phyloP scores from a whole-genome alignment of 108 stramenopile species.

The Cyclostephanos invisitatus region DNA sequence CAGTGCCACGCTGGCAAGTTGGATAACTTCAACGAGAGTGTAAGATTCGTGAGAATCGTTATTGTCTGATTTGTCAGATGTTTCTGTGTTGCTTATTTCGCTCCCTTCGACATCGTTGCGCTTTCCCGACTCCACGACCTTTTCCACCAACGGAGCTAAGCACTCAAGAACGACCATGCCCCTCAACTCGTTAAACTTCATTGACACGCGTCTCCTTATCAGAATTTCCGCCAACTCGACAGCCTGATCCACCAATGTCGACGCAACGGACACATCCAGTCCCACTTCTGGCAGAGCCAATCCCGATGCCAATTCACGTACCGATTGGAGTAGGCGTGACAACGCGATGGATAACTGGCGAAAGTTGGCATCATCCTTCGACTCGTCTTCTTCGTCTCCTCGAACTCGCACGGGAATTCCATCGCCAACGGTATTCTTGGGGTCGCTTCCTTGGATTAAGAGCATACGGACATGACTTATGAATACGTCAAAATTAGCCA shows the following conservation, averaged over 20 bases:
- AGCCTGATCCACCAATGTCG: slow-evolving; percentile 72
- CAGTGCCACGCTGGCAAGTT: slow-evolving; percentile 69
- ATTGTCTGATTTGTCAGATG: slow-evolving; percentile 16
- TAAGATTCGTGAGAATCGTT: slow-evolving; percentile 11
- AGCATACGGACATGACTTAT: slow-evolving; percentile 59
- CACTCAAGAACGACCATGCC: slow-evolving; percentile 65
- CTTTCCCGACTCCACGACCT: slow-evolving; percentile 13
- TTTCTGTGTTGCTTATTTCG: slow-evolving; percentile 14
- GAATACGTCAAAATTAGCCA: slow-evolving; percentile 64
- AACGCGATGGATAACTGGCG: slow-evolving; percentile 63
- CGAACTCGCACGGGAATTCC: background rate
- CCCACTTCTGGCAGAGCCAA: slow-evolving; percentile 73
- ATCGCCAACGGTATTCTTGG: background rate
- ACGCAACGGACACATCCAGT: slow-evolving; percentile 60
- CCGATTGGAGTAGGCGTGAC: slow-evolving; percentile 59
- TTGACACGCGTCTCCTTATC: slow-evolving; percentile 68
- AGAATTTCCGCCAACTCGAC: slow-evolving; percentile 69
- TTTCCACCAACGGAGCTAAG: slow-evolving; percentile 62
- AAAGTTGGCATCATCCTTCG: slow-evolving; percentile 56
- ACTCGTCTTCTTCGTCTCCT: slow-evolving; percentile 55
- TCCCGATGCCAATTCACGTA: slow-evolving; percentile 73
- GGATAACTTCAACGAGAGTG: slow-evolving; percentile 53
- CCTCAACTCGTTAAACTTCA: slow-evolving; percentile 65
- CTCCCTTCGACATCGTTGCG: background rate
- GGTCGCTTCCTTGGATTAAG: slow-evolving; percentile 49